These are phyloP conservation scores for Hymenoscyphus fructigenus DNA, from an alignment of 2,329 filamentous ascomycete species.

Conservation along the genomic window DNA sequence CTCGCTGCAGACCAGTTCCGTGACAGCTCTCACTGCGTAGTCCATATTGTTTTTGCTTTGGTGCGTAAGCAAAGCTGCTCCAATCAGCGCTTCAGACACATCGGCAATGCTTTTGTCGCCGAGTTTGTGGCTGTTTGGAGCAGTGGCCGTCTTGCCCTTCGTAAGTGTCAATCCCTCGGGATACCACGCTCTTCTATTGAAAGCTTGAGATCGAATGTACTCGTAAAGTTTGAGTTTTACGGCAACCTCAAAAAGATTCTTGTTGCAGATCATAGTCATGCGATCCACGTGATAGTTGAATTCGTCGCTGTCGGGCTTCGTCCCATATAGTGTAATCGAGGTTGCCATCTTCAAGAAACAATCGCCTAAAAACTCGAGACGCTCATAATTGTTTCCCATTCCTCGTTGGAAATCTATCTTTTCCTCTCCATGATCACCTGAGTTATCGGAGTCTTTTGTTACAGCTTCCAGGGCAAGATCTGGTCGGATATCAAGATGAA, in stretches of 20 bases:
- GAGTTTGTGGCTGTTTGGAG: constrained; percentile 62
- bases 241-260: constrained; percentile 80
- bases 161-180: constrained; percentile 73
- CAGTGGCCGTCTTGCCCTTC: constrained; percentile 65
- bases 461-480: constrained; percentile 80
- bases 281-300: constrained; percentile 86
- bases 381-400: constrained; percentile 94
- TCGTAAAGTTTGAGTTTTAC: constrained; percentile 64
- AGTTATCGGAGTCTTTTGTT: constrained; percentile 89
- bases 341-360: constrained; percentile 95
- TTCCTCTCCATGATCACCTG: constrained; percentile 66
- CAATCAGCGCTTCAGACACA: constrained; percentile 91
- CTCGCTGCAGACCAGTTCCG: constrained; percentile 64
- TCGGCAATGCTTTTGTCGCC: constrained; percentile 91
- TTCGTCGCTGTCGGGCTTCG: constrained; percentile 75
- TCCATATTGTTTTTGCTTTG: constrained; percentile 47
- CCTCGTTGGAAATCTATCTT: constrained; percentile 75
- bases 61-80: constrained; percentile 67
- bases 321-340: constrained; percentile 79
- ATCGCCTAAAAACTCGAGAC: constrained; percentile 90
- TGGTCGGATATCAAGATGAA: constrained; percentile 65
- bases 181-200: constrained; percentile 81
- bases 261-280: constrained; percentile 89
- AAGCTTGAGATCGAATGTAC: constrained; percentile 79
- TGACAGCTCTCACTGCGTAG: constrained; percentile 62